Conservation (phyloP, 2,329 filamentous ascomycete species). For the Colletotrichum acutatum region DNA sequence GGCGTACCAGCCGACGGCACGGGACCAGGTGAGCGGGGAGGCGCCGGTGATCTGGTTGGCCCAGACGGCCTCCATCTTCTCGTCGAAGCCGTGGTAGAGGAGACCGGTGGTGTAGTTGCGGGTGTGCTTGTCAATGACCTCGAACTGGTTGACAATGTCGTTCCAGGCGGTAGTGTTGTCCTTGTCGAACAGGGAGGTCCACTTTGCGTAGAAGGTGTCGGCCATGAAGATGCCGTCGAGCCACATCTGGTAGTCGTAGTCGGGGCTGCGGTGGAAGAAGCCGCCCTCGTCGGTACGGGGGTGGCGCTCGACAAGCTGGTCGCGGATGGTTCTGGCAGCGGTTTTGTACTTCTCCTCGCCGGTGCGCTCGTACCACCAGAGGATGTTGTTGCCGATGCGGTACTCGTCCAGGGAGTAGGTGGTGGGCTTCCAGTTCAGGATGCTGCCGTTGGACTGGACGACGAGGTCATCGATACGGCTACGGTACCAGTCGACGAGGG, state of each 20-base stretch:
- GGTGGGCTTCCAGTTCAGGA: constrained; percentile 40
- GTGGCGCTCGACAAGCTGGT: constrained; percentile 60
- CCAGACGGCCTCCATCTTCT: constrained; percentile 59
- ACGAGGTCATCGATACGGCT: constrained; percentile 57
- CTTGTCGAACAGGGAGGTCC: constrained; percentile 50
- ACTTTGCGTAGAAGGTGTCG: constrained; percentile 55
- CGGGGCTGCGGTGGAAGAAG: constrained; percentile 61
- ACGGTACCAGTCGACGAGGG: constrained; percentile 56
- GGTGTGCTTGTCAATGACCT: constrained; percentile 57
- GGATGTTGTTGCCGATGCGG: constrained; percentile 62
- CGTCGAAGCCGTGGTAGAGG: constrained; percentile 66
- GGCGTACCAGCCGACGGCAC: constrained; percentile 65
- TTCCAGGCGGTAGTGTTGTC: constrained; percentile 55
- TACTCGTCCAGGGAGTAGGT: constrained; percentile 65
- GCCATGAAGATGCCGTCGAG: constrained; percentile 66
- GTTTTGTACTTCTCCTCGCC: constrained; percentile 59
- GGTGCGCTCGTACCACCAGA: constrained; percentile 60
- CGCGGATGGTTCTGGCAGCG: constrained; percentile 58
- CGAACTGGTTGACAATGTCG: constrained; percentile 57
- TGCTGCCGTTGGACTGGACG: constrained; percentile 57
- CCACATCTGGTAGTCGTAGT: constrained; percentile 67
- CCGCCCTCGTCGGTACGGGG: constrained; percentile 63
- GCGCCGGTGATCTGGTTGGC: constrained; percentile 61
- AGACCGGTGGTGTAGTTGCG: constrained; percentile 52
- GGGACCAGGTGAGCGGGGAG: constrained; percentile 63